These are phyloP conservation scores for Vachellia pachyceras DNA, from an alignment of 306 rosid species.

Conservation along the genomic window DNA sequence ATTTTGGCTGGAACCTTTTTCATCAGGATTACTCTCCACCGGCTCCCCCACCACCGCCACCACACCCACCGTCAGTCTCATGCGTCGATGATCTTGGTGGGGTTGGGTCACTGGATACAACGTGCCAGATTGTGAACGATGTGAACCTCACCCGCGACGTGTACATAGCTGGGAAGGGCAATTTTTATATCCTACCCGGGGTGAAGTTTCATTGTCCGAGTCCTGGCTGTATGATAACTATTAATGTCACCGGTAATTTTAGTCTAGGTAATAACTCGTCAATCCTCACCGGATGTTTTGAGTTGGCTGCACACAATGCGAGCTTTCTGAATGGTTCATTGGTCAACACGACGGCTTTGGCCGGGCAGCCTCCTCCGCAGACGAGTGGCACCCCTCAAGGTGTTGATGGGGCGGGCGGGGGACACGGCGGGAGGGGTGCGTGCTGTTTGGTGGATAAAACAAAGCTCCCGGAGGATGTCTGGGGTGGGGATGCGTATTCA, in stretches of 20 bases:
- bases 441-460: constrained; percentile 70
- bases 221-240: constrained; percentile 79
- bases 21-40: constrained; percentile 98
- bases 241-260: constrained; percentile 89
- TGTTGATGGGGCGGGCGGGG: constrained; percentile 87
- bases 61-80: constrained; percentile 91
- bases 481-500: constrained; percentile 98
- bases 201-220: constrained; percentile 76
- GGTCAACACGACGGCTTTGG: constrained; percentile 83
- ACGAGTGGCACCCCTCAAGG: constrained; percentile 97
- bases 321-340: constrained; percentile 69
- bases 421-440: constrained; percentile 98
- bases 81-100: constrained; percentile 91
- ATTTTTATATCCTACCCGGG: constrained; percentile 89
- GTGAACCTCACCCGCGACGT: constrained; percentile 88
- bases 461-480: constrained; percentile 96
- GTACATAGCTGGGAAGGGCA: constrained; percentile 96
- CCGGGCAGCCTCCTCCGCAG: constrained; percentile 91
- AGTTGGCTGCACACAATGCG: constrained; percentile 71
- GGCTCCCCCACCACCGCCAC: constrained; percentile 98
- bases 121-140: constrained; percentile 81
- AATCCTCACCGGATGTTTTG: constrained; percentile 78
- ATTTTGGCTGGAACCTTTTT: constrained; percentile 68
- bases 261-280: constrained; percentile 79
- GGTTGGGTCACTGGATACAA: constrained; percentile 81